Conservation (phyloP, 768 basidiomycete genomes). For the Phylloporus scabripes region DNA sequence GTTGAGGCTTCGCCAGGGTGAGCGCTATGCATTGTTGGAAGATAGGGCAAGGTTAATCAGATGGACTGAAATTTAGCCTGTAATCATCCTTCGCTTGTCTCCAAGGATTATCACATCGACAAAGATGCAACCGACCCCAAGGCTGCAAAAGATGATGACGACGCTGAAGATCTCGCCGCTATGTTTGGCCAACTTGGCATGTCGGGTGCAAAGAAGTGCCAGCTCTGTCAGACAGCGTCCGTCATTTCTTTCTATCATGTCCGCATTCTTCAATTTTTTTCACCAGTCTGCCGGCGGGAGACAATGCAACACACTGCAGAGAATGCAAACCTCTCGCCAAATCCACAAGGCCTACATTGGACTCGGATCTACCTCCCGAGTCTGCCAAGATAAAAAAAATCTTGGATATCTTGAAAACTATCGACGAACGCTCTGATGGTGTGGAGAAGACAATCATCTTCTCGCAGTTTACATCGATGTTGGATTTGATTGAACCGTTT, state of each 20-base stretch:
- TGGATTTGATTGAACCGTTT: slow-evolving; percentile 85
- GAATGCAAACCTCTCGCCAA: slow-evolving; percentile 53
- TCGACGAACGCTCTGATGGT: slow-evolving; percentile 50
- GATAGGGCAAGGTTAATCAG: background rate
- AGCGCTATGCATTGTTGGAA: slow-evolving; percentile 8
- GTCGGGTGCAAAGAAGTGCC: slow-evolving; percentile 55
- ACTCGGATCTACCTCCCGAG: slow-evolving; percentile 46
- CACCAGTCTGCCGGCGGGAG: slow-evolving; percentile 12
- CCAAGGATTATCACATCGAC: slow-evolving; percentile 69
- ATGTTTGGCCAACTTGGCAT: slow-evolving; percentile 70
- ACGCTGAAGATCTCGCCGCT: slow-evolving; percentile 69
- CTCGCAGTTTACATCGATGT: slow-evolving; percentile 85
- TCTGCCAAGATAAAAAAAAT: slow-evolving; percentile 89
- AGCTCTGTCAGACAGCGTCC: slow-evolving; percentile 69
- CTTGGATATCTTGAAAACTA: slow-evolving; percentile 60
- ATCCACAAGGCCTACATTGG: slow-evolving; percentile 33
- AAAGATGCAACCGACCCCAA: slow-evolving; percentile 71
- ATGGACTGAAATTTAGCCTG: slow-evolving; percentile 52
- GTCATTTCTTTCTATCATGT: slow-evolving; percentile 22
- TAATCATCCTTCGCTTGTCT: slow-evolving; percentile 80
- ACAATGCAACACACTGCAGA: slow-evolving; percentile 44
- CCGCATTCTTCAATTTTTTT: slow-evolving; percentile 1
- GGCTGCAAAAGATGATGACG: slow-evolving; percentile 46
- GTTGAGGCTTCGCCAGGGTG: slow-evolving; percentile 86
- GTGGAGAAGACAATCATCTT: slow-evolving; percentile 95